Conservation (phyloP, 257 asterid species). For the Striga asiatica region DNA sequence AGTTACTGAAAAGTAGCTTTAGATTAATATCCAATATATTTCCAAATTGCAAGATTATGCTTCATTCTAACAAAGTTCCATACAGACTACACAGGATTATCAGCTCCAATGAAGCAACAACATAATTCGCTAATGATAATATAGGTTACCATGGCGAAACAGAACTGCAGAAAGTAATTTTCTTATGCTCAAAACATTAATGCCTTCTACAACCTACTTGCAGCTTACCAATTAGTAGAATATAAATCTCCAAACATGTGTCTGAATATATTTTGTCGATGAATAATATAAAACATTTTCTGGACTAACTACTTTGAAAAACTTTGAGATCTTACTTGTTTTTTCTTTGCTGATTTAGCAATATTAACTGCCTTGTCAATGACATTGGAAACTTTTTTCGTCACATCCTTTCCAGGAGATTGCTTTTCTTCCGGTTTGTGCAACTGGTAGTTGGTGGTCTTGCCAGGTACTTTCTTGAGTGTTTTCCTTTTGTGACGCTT, state of each 20-base stretch:
- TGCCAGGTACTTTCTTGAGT: conserved; percentile 71
- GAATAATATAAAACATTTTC: background rate
- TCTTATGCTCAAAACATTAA: background rate
- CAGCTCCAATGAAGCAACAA: too few species aligned
- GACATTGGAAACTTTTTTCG: conserved; percentile 74
- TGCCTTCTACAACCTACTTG: background rate
- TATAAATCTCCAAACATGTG: background rate
- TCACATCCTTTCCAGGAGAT: conserved; percentile 83
- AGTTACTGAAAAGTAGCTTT: background rate
- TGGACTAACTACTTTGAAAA: conserved; percentile 4
- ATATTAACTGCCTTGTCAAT: conserved; percentile 84
- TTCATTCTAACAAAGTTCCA: background rate
- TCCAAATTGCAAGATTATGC: background rate
- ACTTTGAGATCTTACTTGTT: conserved; percentile 43
- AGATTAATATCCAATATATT: background rate
- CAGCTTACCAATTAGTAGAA: background rate
- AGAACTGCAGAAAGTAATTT: background rate
- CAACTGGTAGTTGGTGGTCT: conserved; percentile 42
- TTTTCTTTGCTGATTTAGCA: conserved; percentile 77
- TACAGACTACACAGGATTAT: background rate
- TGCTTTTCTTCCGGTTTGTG: conserved; percentile 91
- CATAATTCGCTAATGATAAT: too few species aligned
- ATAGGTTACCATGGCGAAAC: too few species aligned
- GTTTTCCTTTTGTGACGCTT: conserved; percentile 85
- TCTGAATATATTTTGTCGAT: conserved; percentile 2